Percentiles rank a stretch among this genome's conserved stretches.
Evolutionary conservation across 2,329 filamentous ascomycete genomes (phyloP).

Genomic region (Botrytis cinerea): DNA sequence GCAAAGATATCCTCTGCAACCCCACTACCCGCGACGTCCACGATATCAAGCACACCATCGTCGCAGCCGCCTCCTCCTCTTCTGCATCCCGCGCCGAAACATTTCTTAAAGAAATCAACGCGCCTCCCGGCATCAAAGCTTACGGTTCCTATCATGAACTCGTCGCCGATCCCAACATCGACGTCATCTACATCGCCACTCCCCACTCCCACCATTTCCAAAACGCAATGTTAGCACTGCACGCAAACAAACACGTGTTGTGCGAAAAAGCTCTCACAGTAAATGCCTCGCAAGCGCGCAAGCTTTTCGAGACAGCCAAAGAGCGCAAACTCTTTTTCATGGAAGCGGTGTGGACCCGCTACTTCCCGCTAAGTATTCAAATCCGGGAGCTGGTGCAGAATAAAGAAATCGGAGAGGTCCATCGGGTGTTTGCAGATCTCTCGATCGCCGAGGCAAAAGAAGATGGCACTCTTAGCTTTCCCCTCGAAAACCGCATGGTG

Average conservation of each 20-base stretch:
- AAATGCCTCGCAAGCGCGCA: constrained; percentile 64
- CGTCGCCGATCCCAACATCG: constrained; percentile 63
- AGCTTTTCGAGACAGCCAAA: constrained; percentile 60
- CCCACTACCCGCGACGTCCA: constrained; percentile 59
- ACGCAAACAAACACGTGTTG: constrained; percentile 67
- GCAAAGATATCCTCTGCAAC: constrained; percentile 64
- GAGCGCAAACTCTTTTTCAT: constrained; percentile 62
- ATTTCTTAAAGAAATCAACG: constrained; percentile 60
- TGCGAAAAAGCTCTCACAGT: constrained; percentile 74
- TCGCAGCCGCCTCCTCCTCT: constrained; percentile 65
- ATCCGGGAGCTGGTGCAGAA: constrained; percentile 52
- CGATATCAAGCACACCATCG: constrained; percentile 63
- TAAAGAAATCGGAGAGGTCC: constrained; percentile 47
- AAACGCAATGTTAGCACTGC: constrained; percentile 64
- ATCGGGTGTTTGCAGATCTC: constrained; percentile 45
- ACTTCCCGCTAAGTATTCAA: constrained; percentile 65
- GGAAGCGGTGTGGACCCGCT: constrained; percentile 71
- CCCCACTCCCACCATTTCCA: constrained; percentile 75
- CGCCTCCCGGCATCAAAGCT: constrained; percentile 58
- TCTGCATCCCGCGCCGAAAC: constrained; percentile 59
- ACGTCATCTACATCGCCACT: constrained; percentile 70
- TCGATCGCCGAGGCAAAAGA: constrained; percentile 54
- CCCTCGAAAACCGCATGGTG: constrained; percentile 61
- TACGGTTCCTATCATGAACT: constrained; percentile 69
- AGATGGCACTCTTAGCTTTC: constrained; percentile 48